Evolutionary conservation across 805 yeast genomes (phyloP).

Genomic region (Metschnikowia bowlesiae): DNA sequence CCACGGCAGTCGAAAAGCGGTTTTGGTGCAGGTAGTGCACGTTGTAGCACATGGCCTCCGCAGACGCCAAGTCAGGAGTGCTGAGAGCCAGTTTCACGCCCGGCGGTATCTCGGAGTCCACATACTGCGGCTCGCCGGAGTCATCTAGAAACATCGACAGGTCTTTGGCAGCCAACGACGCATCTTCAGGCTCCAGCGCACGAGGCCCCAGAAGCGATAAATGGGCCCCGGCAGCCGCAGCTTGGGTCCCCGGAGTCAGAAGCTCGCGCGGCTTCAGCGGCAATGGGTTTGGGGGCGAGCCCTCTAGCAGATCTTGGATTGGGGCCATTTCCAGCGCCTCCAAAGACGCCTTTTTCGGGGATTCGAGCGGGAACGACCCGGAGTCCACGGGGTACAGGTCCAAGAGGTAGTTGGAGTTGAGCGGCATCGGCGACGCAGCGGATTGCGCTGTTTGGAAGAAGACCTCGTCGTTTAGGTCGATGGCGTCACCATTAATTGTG

Average conservation of each 20-base stretch:
- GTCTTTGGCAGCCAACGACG: background rate
- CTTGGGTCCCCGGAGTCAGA: background rate
- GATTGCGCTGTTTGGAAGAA: conserved; percentile 17
- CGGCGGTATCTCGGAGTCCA: background rate
- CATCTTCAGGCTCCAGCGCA: background rate
- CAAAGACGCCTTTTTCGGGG: background rate
- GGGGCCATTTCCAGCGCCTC: background rate
- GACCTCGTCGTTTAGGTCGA: conserved; percentile 24
- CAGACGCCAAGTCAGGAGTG: conserved; percentile 7
- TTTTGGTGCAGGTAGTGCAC: conserved; percentile 12
- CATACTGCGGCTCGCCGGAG: background rate
- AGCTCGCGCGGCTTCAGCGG: background rate
- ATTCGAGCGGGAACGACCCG: background rate
- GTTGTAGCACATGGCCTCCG: conserved; percentile 9
- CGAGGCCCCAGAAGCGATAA: background rate
- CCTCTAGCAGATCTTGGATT: background rate
- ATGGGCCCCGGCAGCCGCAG: background rate
- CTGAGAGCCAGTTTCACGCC: conserved; percentile 3
- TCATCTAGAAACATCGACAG: background rate
- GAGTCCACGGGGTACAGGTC: conserved; percentile 1
- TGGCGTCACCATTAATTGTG: conserved; percentile 14
- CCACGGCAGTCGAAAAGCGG: conserved; percentile 17
- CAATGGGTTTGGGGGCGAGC: background rate
- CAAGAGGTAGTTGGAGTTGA: conserved; percentile 1
- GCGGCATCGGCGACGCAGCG: background rate